A percentile compares a stretch with the other conserved stretches of the same genome.
These are phyloP conservation scores for Sclerotinia trifoliorum DNA, from an alignment of 2,329 filamentous ascomycete genomes.

Conservation along the genomic window DNA sequence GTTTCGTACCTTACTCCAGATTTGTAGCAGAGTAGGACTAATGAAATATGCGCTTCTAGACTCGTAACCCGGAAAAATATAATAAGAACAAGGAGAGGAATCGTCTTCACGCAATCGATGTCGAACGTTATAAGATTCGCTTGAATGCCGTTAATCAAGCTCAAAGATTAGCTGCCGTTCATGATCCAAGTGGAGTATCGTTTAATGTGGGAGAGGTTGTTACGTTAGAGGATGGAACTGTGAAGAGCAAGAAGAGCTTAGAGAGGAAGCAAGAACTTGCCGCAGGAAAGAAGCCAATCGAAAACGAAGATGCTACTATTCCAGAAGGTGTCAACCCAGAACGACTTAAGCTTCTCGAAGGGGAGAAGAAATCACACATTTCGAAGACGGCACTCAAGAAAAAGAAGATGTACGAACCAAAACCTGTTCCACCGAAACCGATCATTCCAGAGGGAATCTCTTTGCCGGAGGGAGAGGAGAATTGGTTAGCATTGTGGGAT, in stretches of 20 bases:
- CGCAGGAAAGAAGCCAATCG: conserved; percentile 10
- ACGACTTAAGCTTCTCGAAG: conserved; percentile 10
- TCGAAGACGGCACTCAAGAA: conserved; percentile 26
- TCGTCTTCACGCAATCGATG: conserved; percentile 36
- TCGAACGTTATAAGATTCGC: conserved; percentile 38
- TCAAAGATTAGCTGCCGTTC: conserved; percentile 37
- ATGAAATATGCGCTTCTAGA: conserved; percentile 28
- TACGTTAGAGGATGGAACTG: conserved; percentile 35
- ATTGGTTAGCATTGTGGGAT: conserved; percentile 40
- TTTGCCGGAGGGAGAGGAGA: conserved; percentile 38
- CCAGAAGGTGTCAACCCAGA: conserved; percentile 24
- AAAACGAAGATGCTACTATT: conserved; percentile 11
- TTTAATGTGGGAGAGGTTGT: conserved; percentile 40
- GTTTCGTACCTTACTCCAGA: neutral
- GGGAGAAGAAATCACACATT: conserved; percentile 28
- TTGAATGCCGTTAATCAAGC: conserved; percentile 38
- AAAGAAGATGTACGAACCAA: conserved; percentile 19
- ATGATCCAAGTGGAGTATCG: conserved; percentile 38
- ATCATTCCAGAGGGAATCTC: conserved; percentile 35
- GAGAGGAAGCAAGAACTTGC: conserved; percentile 27
- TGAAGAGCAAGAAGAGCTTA: conserved; percentile 29
- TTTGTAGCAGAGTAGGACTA: neutral
- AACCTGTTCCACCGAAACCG: conserved; percentile 32
- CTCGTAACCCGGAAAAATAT: conserved; percentile 41
- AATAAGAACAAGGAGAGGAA: conserved; percentile 41